A percentile compares a stretch with the other conserved stretches of the same genome.
phyloP scores from a whole-genome alignment of 768 basidiomycete species.

The Tylopilus vinaceipallidus region DNA sequence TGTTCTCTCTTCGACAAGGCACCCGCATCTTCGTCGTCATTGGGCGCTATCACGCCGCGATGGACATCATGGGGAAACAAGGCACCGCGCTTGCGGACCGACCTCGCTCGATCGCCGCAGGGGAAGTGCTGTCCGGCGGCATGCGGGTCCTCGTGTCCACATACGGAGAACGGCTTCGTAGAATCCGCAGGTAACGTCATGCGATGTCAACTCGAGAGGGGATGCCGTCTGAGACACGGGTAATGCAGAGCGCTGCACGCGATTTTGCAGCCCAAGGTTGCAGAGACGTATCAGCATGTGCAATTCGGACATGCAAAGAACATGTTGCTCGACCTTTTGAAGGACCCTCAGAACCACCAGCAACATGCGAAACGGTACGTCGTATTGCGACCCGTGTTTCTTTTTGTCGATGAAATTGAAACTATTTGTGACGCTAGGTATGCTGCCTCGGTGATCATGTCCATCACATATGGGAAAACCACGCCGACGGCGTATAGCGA shows the following conservation, averaged over 20 bases:
- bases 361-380: constrained; percentile 34
- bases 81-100: constrained; percentile 35
- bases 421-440: constrained; percentile 26
- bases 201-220: not conserved
- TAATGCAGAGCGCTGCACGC: constrained; percentile 32
- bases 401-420: not conserved
- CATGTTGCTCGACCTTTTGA: constrained; percentile 35
- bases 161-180: constrained; percentile 31
- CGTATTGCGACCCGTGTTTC: not conserved
- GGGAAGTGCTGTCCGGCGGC: constrained; percentile 33
- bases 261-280: constrained; percentile 33
- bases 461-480: constrained; percentile 40
- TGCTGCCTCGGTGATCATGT: constrained; percentile 38
- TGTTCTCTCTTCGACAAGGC: constrained; percentile 55
- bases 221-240: not conserved
- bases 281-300: constrained; percentile 32
- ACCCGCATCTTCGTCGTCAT: constrained; percentile 16
- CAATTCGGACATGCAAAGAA: constrained; percentile 34
- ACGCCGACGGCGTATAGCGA: constrained; percentile 38
- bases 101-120: constrained; percentile 35
- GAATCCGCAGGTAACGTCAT: constrained; percentile 22
- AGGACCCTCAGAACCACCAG: constrained; percentile 32
- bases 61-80: constrained; percentile 41
- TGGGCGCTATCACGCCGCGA: constrained; percentile 31
- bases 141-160: constrained; percentile 31